Percentiles rank a stretch among this genome's conserved stretches.
Evolutionary conservation across 1,284 basidiomycete genomes (phyloP).

Genomic region (Rhizoctonia solani): DNA sequence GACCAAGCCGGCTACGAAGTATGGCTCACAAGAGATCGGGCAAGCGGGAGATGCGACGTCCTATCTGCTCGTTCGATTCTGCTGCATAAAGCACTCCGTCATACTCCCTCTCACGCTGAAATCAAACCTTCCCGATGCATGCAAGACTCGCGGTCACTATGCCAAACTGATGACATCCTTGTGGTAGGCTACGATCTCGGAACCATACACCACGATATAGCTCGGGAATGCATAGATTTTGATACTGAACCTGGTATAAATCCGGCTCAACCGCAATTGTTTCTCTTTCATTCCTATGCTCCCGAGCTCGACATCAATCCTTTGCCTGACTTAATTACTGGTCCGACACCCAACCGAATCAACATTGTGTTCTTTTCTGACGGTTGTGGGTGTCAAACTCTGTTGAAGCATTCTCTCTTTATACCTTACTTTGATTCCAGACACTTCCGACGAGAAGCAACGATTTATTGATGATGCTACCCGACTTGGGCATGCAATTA

Average conservation of each 20-base stretch:
- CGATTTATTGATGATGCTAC: conserved; percentile 73
- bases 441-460: conserved; percentile 59
- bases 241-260: background rate
- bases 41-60: background rate
- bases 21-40: background rate
- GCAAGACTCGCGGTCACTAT: background rate
- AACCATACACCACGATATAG: too few species aligned
- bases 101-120: background rate
- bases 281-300: background rate
- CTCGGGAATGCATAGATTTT: too few species aligned
- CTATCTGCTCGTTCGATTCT: background rate
- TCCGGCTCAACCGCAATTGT: background rate
- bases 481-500: conserved; percentile 69
- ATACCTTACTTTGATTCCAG: conserved; percentile 49
- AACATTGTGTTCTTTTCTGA: conserved; percentile 82
- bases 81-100: background rate
- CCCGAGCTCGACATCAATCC: conserved; percentile 61
- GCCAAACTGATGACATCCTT: background rate
- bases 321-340: conserved; percentile 58
- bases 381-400: conserved; percentile 64
- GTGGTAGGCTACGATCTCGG: too few species aligned
- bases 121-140: background rate
- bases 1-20: too few species aligned
- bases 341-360: conserved; percentile 64
- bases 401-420: background rate